phyloP scores from a whole-genome alignment of 169 alveolate species.

The Plasmodium gonderi region DNA sequence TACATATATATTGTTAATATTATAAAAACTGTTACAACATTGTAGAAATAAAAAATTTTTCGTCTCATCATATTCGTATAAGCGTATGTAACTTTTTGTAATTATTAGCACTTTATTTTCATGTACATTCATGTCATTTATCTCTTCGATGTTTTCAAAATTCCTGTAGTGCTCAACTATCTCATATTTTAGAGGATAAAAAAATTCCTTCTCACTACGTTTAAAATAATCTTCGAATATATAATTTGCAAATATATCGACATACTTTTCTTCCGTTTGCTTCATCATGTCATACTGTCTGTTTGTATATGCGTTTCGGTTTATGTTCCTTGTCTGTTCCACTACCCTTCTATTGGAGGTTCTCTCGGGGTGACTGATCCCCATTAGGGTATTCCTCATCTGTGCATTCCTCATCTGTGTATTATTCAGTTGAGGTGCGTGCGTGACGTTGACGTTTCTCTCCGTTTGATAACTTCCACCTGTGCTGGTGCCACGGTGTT shows the following conservation, averaged over 20 bases:
- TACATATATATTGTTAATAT: neutral
- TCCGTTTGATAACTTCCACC: too few relatives aligned
- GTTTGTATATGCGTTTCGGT: too few relatives aligned
- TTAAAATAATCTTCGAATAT: conserved; percentile 16
- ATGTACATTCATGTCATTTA: conserved; percentile 16
- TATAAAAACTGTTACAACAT: conserved; percentile 1
- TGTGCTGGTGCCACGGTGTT: too few relatives aligned
- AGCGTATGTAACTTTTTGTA: conserved; percentile 7
- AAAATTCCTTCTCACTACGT: conserved; percentile 15
- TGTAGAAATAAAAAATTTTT: neutral
- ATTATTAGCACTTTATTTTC: conserved; percentile 37
- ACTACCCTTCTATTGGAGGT: too few relatives aligned
- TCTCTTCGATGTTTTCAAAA: conserved; percentile 15
- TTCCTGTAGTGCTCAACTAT: conserved; percentile 10
- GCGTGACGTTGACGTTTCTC: too few relatives aligned
- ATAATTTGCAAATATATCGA: conserved; percentile 5
- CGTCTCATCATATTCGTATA: conserved; percentile 31
- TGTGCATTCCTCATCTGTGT: neutral
- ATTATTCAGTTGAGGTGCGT: too few relatives aligned
- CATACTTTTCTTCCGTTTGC: neutral
- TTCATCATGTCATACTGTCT: neutral
- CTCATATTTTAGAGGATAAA: conserved; percentile 11
- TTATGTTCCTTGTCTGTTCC: too few relatives aligned
- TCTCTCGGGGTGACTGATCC: too few relatives aligned
- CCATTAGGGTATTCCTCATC: neutral